Evolutionary conservation across 2,329 filamentous ascomycete genomes (phyloP).

Genomic region (Colletotrichum theobromicola): DNA sequence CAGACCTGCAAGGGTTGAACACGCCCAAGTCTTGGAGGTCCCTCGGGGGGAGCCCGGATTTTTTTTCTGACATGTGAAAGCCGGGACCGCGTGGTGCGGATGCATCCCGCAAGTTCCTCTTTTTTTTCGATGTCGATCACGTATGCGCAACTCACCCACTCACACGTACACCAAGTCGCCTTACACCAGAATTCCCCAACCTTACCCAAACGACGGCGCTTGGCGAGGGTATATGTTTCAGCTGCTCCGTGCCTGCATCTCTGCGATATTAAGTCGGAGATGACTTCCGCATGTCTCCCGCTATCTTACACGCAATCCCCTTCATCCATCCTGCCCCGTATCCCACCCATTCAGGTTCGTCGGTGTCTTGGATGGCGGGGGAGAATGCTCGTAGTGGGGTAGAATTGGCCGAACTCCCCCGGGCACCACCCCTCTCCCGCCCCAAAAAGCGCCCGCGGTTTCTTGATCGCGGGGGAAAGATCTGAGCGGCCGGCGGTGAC

Average conservation of each 20-base stretch:
- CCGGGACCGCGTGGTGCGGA: constrained; percentile 11
- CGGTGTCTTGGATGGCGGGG: background rate
- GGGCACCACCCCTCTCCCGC: background rate
- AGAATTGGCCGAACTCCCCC: background rate
- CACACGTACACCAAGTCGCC: background rate
- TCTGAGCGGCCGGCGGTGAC: constrained; percentile 17
- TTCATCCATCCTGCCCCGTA: background rate
- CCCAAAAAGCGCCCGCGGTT: background rate
- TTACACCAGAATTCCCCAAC: background rate
- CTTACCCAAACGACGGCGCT: background rate
- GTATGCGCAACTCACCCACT: background rate
- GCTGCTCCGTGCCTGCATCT: constrained; percentile 8
- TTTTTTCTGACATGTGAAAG: constrained; percentile 21
- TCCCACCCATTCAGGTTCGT: background rate
- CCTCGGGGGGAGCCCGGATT: background rate
- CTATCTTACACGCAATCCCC: background rate
- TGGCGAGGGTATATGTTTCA: constrained; percentile 9
- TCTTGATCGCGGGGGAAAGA: constrained; percentile 1
- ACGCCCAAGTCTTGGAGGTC: background rate
- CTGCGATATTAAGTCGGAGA: constrained; percentile 10
- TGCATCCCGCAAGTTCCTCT: constrained; percentile 22
- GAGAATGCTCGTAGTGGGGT: background rate
- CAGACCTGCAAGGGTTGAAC: constrained; percentile 11
- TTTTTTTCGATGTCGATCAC: constrained; percentile 18
- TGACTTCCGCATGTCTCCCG: constrained; percentile 3